Percentiles rank a stretch among this genome's conserved stretches.
Evolutionary conservation across 345 rosid genomes (phyloP).

Genomic region (Camelina laxa): DNA sequence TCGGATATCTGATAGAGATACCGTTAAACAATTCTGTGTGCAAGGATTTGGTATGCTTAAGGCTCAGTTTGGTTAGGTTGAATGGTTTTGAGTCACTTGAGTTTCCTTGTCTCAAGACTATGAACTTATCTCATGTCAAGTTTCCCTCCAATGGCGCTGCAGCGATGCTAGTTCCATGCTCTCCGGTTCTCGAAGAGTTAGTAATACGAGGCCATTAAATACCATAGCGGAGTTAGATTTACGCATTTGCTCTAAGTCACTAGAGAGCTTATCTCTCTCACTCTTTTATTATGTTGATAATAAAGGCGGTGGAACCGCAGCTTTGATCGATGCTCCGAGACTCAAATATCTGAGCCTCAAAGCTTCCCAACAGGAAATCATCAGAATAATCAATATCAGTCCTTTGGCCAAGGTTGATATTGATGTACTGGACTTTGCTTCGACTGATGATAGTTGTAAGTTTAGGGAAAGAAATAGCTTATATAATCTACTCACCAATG

Average conservation of each 20-base stretch:
- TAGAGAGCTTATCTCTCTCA: constrained; percentile 24
- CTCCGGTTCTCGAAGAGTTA: constrained; percentile 6
- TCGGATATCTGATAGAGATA: too few relatives aligned
- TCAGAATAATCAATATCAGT: constrained; percentile 2
- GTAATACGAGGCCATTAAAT: too few relatives aligned
- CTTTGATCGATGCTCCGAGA: constrained; percentile 23
- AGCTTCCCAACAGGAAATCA: constrained; percentile 5
- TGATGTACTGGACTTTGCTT: neutral
- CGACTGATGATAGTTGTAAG: too few relatives aligned
- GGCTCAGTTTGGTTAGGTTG: constrained; percentile 14
- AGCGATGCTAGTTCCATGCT: constrained; percentile 2
- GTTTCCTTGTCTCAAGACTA: constrained; percentile 10
- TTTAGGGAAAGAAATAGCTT: neutral
- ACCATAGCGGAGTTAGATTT: neutral
- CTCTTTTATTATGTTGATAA: neutral
- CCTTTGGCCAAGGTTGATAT: constrained; percentile 17
- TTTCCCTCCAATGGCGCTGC: constrained; percentile 1
- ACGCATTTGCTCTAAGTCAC: constrained; percentile 13
- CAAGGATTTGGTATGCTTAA: constrained; percentile 19
- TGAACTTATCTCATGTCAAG: neutral
- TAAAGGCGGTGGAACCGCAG: too few relatives aligned
- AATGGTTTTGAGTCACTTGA: neutral
- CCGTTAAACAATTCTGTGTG: neutral
- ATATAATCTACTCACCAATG: neutral
- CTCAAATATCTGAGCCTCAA: constrained; percentile 22